Evolutionary conservation across 495 filamentous ascomycete species (phyloP).

Genomic region (Aspergillus cavernicola): DNA sequence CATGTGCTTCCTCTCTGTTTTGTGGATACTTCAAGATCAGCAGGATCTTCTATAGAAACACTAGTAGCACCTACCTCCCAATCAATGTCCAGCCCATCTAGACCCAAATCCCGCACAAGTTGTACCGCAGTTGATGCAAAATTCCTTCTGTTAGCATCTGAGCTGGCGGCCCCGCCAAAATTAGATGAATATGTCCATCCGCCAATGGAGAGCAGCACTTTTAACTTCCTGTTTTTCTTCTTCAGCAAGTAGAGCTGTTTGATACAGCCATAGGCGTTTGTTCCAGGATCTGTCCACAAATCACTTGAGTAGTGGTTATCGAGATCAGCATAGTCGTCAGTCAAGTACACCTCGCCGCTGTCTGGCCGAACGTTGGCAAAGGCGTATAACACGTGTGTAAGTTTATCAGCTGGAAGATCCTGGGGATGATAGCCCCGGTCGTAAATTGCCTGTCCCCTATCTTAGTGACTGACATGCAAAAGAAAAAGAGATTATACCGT

Average conservation of each 20-base stretch:
- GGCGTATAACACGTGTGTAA: conserved; percentile 84
- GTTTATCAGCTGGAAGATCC: conserved; percentile 65
- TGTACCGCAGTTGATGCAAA: conserved; percentile 42
- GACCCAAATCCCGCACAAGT: conserved; percentile 60
- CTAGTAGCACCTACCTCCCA: no score
- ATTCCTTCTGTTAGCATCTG: conserved; percentile 51
- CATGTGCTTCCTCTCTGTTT: conserved; percentile 46
- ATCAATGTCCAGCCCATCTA: conserved; percentile 62
- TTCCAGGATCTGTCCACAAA: conserved; percentile 28
- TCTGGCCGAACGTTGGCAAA: conserved; percentile 68
- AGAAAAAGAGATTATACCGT: no score
- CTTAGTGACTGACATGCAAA: no score
- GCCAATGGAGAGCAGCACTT: conserved; percentile 86
- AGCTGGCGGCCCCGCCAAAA: conserved; percentile 62
- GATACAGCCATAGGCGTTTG: conserved; percentile 56
- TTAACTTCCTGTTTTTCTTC: conserved; percentile 78
- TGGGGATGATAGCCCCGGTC: conserved; percentile 69
- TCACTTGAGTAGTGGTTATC: conserved; percentile 69
- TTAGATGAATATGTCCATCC: conserved; percentile 92
- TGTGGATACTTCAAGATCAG: conserved; percentile 46
- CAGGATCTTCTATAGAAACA: no score
- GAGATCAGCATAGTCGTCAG: conserved; percentile 75
- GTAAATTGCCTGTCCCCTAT: conserved; percentile 60
- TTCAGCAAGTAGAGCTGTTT: conserved; percentile 96
- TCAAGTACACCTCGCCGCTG: conserved; percentile 68